A percentile compares a stretch with the other conserved stretches of the same genome.
These are phyloP conservation scores for Plantago coronopus DNA, from an alignment of 305 asterid species.

Conservation along the genomic window DNA sequence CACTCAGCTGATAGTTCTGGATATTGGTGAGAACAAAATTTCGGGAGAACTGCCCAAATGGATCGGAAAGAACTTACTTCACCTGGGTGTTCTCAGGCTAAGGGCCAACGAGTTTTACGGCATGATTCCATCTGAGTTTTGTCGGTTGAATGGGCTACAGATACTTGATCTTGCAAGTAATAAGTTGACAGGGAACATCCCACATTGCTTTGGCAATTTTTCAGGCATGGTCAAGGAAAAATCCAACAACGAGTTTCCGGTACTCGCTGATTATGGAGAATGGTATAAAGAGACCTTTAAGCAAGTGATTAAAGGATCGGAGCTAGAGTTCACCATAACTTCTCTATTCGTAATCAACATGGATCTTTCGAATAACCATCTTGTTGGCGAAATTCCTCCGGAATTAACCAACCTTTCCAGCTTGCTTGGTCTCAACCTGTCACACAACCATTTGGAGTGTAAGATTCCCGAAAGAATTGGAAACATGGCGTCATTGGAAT, in stretches of 20 bases:
- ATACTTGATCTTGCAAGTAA: slow-evolving; percentile 12
- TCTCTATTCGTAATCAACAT: background rate
- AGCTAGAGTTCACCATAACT: background rate
- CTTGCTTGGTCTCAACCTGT: background rate
- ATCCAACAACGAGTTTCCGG: background rate
- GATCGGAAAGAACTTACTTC: slow-evolving; percentile 5
- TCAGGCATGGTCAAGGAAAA: slow-evolving; percentile 6
- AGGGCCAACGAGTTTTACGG: background rate
- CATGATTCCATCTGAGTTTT: background rate
- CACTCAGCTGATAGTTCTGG: background rate
- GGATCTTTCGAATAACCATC: slow-evolving; percentile 6
- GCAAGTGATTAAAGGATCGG: background rate
- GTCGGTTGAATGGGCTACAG: background rate
- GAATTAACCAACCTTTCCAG: background rate
- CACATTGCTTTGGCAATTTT: slow-evolving; percentile 6
- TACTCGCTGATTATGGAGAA: background rate
- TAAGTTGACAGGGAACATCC: slow-evolving; percentile 5
- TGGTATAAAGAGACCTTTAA: background rate
- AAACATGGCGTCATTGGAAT: background rate
- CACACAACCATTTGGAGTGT: background rate
- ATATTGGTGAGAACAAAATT: slow-evolving; percentile 10
- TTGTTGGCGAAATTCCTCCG: slow-evolving; percentile 1
- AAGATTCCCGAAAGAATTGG: background rate
- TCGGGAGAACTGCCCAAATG: slow-evolving; percentile 14
- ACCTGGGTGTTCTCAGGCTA: background rate